phyloP scores from a whole-genome alignment of 768 basidiomycete species.

The Boletus tylopilopsis region DNA sequence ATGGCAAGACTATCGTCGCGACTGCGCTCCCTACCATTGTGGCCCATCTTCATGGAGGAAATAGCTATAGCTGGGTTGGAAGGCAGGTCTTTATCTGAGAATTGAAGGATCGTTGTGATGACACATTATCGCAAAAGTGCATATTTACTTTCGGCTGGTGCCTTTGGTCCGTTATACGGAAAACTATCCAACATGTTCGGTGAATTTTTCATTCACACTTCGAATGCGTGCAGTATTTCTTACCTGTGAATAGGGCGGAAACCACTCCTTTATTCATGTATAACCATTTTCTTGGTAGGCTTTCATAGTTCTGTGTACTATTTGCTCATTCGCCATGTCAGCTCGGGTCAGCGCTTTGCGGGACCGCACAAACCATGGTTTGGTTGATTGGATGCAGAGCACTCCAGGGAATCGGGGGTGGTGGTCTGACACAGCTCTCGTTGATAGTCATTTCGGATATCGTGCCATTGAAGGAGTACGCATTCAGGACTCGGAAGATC shows the following conservation, averaged over 20 bases:
- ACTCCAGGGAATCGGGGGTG: conserved; percentile 80
- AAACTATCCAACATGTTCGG: conserved; percentile 62
- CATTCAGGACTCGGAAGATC: background rate
- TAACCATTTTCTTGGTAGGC: conserved; percentile 59
- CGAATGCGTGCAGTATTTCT: background rate
- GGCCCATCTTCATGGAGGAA: conserved; percentile 53
- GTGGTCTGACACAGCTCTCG: conserved; percentile 70
- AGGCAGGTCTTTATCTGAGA: conserved; percentile 35
- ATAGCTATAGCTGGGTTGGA: conserved; percentile 68
- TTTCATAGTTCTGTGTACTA: conserved; percentile 9
- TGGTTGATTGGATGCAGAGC: conserved; percentile 77
- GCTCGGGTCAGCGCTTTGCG: conserved; percentile 79
- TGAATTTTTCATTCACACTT: background rate
- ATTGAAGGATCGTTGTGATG: background rate
- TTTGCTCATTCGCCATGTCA: conserved; percentile 25
- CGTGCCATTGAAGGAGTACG: conserved; percentile 73
- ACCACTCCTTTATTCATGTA: conserved; percentile 62
- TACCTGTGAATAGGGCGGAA: conserved; percentile 48
- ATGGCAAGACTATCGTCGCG: conserved; percentile 53
- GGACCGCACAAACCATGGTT: conserved; percentile 71
- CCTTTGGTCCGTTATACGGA: conserved; percentile 69
- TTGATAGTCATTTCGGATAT: conserved; percentile 82
- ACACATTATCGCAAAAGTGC: conserved; percentile 56
- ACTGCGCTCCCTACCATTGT: conserved; percentile 73
- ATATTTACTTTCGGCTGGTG: conserved; percentile 66